Evolutionary conservation across 805 yeast species (phyloP), one percentile per base, ranked within the genome.

Genomic region (Nakazawaea siamensis): DNA sequence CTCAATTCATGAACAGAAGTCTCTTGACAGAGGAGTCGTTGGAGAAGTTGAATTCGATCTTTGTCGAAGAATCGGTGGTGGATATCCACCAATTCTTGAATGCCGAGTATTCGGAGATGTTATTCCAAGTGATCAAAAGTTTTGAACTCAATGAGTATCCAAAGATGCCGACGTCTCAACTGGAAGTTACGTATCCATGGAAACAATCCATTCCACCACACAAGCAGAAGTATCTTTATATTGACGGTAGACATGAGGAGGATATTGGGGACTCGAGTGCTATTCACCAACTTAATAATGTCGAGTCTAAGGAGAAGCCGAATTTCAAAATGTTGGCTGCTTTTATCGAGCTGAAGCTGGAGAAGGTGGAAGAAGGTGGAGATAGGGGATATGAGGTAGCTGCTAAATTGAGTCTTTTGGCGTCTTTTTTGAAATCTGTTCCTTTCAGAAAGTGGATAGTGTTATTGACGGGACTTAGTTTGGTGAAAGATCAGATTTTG

Each of bases 161-260:
- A 11, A 57, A 62, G 20, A 71, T 76, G 50, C 94, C 95, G 4
- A 58, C 58, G 24, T 55, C 49, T 1, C 66, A 79, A 11, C 47
- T 54, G 2, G 82, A 82, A 18, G 72, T 83, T 1, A 35, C 51
- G 8, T 62, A 55, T 32, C 95, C 95, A 6, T 92, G 98, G 98
- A 78, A 80, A 42, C 66, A 87, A 27, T 92, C 97, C 1, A 72
- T 81, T 31, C 97, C 98, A 7, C 92, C 97, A 7, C 97, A 90
- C 51, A 86, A 92, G 53, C 88, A 87, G 60, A 64, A 96, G 42
- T 92, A 68, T 51, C 55, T 86, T 64, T 90, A 86, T 52, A 66
- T 88, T 21, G 94, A 85, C 51, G 90, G 90, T 3, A 60, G 62
- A 37, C 51, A 65, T 10, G 40, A 47, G 7, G 53, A 54, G 40